Conservation (phyloP, 2,329 filamentous ascomycete genomes). For the Hyphodiscus sp. region DNA sequence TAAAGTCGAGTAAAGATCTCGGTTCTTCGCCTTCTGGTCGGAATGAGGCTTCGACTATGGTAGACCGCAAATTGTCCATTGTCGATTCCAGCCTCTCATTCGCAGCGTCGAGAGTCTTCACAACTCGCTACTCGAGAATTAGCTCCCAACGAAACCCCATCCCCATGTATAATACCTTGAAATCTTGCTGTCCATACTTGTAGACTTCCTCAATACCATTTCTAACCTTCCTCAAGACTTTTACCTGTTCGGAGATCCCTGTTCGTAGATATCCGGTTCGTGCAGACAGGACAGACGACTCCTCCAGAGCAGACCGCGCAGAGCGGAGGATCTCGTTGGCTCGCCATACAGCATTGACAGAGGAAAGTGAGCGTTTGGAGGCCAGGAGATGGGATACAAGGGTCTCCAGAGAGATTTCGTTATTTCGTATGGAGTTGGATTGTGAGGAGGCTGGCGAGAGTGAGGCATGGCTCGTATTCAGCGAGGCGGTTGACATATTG, state of each 20-base stretch:
- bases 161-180: constrained; percentile 33
- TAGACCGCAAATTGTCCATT: constrained; percentile 57
- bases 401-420: constrained; percentile 54
- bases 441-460: constrained; percentile 20
- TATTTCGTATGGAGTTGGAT: constrained; percentile 14
- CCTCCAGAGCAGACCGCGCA: constrained; percentile 70
- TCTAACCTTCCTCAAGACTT: constrained; percentile 45
- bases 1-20: constrained; percentile 67
- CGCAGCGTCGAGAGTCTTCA: constrained; percentile 60
- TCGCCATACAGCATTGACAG: constrained; percentile 74
- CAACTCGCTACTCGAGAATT: constrained; percentile 37
- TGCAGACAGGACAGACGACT: constrained; percentile 66
- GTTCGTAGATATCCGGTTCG: constrained; percentile 61
- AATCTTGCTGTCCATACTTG: constrained; percentile 52
- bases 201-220: constrained; percentile 48
- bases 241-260: constrained; percentile 52
- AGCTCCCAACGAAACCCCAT: constrained; percentile 5
- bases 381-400: constrained; percentile 80
- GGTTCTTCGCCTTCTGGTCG: constrained; percentile 51
- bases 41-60: constrained; percentile 57
- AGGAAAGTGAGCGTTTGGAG: constrained; percentile 80
- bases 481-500: constrained; percentile 10
- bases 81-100: constrained; percentile 59
- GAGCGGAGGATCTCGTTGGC: constrained; percentile 79
- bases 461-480: constrained; percentile 23